phyloP scores from a whole-genome alignment of 306 rosid species.

The Luffa acutangula region DNA sequence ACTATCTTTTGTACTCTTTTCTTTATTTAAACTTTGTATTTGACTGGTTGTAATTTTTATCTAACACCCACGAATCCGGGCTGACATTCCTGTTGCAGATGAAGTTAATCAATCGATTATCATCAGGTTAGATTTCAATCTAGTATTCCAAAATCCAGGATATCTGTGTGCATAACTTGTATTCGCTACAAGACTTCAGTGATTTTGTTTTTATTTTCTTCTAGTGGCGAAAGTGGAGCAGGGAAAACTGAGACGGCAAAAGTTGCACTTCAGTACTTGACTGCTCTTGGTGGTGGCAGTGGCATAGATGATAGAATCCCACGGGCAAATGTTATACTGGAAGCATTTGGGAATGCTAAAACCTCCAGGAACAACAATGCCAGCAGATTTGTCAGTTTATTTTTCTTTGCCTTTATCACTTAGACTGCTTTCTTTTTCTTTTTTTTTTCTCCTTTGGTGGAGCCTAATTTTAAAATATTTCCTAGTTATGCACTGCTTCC shows the following conservation, averaged over 20 bases:
- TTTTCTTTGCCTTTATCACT: conserved; percentile 14
- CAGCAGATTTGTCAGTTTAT: conserved; percentile 87
- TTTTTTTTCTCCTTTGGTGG: background rate
- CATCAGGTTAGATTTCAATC: conserved; percentile 54
- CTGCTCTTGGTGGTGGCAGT: conserved; percentile 64
- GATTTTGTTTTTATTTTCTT: conserved; percentile 12
- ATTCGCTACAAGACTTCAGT: background rate
- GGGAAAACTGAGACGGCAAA: conserved; percentile 95
- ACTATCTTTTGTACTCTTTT: background rate
- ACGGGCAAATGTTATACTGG: conserved; percentile 61
- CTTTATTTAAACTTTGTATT: background rate
- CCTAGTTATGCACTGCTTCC: background rate
- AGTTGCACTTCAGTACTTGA: conserved; percentile 77
- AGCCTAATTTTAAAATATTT: background rate
- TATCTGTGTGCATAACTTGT: background rate
- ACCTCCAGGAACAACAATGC: conserved; percentile 75
- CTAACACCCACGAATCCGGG: conserved; percentile 20
- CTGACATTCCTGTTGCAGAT: conserved; percentile 43
- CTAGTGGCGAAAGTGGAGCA: conserved; percentile 96
- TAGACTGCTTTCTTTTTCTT: background rate
- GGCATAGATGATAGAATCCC: conserved; percentile 60
- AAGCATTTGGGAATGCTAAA: conserved; percentile 94
- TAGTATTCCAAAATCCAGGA: background rate
- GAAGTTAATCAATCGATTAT: conserved; percentile 82
- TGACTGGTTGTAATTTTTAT: conserved; percentile 6